A percentile compares a stretch with the other conserved stretches of the same genome.
These are phyloP conservation scores for Termitomyces sp. DNA, from an alignment of 768 basidiomycete species.

Conservation along the genomic window DNA sequence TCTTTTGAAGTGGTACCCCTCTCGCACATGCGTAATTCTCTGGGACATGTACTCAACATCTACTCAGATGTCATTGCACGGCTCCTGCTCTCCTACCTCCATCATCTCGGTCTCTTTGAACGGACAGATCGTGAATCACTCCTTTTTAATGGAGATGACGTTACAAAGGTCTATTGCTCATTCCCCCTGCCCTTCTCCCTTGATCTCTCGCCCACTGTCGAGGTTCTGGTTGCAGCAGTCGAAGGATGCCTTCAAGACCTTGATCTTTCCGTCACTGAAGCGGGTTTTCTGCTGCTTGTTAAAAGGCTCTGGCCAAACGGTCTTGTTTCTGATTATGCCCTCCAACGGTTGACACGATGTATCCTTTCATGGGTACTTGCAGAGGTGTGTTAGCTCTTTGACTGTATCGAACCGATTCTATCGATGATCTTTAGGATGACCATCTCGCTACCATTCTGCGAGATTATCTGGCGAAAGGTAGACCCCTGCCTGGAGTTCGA, in stretches of 20 bases:
- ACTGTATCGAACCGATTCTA: neutral
- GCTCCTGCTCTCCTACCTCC: constrained; percentile 54
- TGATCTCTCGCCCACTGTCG: constrained; percentile 70
- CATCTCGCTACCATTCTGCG: constrained; percentile 62
- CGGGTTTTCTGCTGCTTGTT: constrained; percentile 64
- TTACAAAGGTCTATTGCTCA: constrained; percentile 38
- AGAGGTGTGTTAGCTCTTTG: constrained; percentile 42
- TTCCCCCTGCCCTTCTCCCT: constrained; percentile 72
- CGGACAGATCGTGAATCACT: constrained; percentile 32
- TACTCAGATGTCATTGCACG: constrained; percentile 48
- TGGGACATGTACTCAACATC: constrained; percentile 58
- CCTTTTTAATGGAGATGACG: constrained; percentile 33
- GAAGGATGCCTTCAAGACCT: constrained; percentile 69
- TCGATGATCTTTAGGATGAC: constrained; percentile 45
- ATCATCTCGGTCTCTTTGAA: constrained; percentile 59
- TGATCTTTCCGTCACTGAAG: constrained; percentile 72
- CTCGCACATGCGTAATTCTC: constrained; percentile 54
- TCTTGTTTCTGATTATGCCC: constrained; percentile 66
- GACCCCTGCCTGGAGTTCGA: constrained; percentile 62
- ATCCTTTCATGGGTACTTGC: constrained; percentile 69
- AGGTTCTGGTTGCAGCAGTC: constrained; percentile 65
- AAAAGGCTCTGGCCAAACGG: constrained; percentile 74
- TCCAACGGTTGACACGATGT: constrained; percentile 53
- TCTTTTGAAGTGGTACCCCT: constrained; percentile 58
- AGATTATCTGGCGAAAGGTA: constrained; percentile 59